Percentiles rank a stretch among this genome's conserved stretches.
These are phyloP conservation scores for Raddia distichophylla DNA, from an alignment of 176 grass and related monocot genomes.

Conservation along the genomic window DNA sequence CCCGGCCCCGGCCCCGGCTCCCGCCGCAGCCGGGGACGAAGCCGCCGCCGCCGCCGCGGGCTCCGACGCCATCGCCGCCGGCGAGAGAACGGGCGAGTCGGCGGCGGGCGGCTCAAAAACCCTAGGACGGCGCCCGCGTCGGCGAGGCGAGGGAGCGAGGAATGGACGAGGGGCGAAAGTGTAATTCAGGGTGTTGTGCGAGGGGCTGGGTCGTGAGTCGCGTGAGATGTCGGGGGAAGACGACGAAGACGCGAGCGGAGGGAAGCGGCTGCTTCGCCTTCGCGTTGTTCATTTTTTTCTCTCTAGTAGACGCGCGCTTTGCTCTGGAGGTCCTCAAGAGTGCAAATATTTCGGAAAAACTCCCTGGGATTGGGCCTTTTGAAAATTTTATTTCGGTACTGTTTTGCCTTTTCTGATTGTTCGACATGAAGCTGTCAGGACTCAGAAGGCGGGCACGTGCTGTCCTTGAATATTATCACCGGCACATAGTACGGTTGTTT, in stretches of 20 bases:
- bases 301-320: neutral
- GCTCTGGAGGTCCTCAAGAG: neutral
- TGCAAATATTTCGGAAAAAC: neutral
- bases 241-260: slow-evolving; percentile 8
- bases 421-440: neutral
- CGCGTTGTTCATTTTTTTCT: slow-evolving; percentile 7
- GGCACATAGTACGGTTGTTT: neutral
- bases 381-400: neutral
- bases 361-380: neutral
- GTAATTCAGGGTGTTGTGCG: slow-evolving; percentile 23
- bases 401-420: neutral
- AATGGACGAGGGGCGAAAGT: neutral
- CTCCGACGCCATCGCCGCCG: slow-evolving; percentile 42
- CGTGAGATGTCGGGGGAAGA: slow-evolving; percentile 27
- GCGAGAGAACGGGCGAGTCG: neutral
- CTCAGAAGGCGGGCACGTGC: neutral
- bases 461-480: neutral
- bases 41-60: neutral
- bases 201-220: slow-evolving; percentile 30
- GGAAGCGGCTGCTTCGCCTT: neutral
- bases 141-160: neutral
- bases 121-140: slow-evolving; percentile 35
- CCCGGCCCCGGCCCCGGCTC: slow-evolving; percentile 33
- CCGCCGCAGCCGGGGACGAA: slow-evolving; percentile 34
- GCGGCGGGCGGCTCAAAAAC: slow-evolving; percentile 2